Percentiles rank a stretch among this genome's conserved stretches.
Conservation (phyloP, 805 yeast genomes). For the Nakazawaea laoshanensis region DNA sequence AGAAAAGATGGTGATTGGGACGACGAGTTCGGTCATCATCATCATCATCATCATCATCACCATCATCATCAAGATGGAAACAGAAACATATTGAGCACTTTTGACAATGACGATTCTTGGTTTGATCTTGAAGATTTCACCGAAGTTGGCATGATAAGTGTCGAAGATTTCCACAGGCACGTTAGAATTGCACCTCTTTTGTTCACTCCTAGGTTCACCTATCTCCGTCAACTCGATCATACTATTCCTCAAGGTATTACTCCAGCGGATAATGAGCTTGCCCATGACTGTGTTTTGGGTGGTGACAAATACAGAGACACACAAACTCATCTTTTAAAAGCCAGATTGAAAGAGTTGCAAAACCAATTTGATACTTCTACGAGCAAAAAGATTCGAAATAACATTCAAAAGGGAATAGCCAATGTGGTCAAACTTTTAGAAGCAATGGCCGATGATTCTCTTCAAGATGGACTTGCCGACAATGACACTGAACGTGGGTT, state of each 20-base stretch:
- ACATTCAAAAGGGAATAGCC: slow-evolving; percentile 5
- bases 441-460: slow-evolving; percentile 2
- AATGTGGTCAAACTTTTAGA: slow-evolving; percentile 10
- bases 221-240: slow-evolving; percentile 53
- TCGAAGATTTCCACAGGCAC: slow-evolving; percentile 26
- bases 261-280: slow-evolving; percentile 46
- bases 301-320: slow-evolving; percentile 38
- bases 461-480: slow-evolving; percentile 1
- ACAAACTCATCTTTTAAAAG: slow-evolving; percentile 31
- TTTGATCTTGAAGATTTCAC: slow-evolving; percentile 52
- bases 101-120: slow-evolving; percentile 52
- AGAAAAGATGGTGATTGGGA: slow-evolving; percentile 15
- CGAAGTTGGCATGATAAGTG: slow-evolving; percentile 41
- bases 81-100: slow-evolving; percentile 6
- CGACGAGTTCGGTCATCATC: slow-evolving; percentile 11
- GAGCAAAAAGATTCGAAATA: slow-evolving; percentile 5
- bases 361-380: slow-evolving; percentile 22
- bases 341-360: slow-evolving; percentile 17
- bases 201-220: slow-evolving; percentile 62
- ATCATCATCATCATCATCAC: slow-evolving; percentile 5
- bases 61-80: slow-evolving; percentile 12
- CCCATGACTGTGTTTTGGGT: slow-evolving; percentile 61
- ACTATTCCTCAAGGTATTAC: slow-evolving; percentile 20
- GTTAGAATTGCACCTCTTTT: slow-evolving; percentile 54
- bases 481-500: slow-evolving; percentile 21